These are phyloP conservation scores for Chlorella ohadii DNA, from an alignment of 139 green algal genomes.

Conservation along the genomic window DNA sequence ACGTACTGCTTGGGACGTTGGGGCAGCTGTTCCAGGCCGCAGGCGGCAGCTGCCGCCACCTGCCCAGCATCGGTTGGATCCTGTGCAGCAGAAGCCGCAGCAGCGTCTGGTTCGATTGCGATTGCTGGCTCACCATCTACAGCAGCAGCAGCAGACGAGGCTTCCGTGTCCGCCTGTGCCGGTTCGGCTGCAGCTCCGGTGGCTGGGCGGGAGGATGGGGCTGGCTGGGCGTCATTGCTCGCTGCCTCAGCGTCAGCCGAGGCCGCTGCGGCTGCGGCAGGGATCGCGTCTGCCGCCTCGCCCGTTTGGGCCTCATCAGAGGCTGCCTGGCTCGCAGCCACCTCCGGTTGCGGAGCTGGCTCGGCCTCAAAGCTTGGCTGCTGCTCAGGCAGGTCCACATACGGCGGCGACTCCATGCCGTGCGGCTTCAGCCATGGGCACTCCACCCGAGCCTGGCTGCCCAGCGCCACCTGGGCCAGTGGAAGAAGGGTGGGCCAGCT, in stretches of 20 bases:
- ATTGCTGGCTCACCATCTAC: neutral
- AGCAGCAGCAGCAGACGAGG: conserved; percentile 36
- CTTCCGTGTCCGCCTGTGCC: neutral
- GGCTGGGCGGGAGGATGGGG: neutral
- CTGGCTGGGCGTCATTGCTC: neutral
- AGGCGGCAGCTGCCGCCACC: too few species aligned
- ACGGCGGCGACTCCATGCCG: conserved; percentile 6
- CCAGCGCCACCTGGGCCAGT: conserved; percentile 22
- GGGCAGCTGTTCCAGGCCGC: neutral
- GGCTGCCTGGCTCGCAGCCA: neutral
- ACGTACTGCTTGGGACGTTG: conserved; percentile 36
- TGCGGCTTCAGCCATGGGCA: conserved; percentile 8
- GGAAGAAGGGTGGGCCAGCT: too few species aligned
- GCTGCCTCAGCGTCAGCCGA: too few species aligned
- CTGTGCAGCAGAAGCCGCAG: neutral
- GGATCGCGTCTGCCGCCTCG: too few species aligned
- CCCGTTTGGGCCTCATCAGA: neutral
- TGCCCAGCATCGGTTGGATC: neutral
- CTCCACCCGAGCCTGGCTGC: neutral
- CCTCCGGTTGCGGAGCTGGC: too few species aligned
- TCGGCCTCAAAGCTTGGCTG: conserved; percentile 3
- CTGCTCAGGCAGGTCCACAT: neutral
- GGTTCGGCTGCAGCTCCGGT: neutral
- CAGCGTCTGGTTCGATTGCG: neutral
- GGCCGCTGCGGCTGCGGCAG: too few species aligned